Conservation (phyloP, 805 yeast genomes). For the Tetrapisispora fleetii region DNA sequence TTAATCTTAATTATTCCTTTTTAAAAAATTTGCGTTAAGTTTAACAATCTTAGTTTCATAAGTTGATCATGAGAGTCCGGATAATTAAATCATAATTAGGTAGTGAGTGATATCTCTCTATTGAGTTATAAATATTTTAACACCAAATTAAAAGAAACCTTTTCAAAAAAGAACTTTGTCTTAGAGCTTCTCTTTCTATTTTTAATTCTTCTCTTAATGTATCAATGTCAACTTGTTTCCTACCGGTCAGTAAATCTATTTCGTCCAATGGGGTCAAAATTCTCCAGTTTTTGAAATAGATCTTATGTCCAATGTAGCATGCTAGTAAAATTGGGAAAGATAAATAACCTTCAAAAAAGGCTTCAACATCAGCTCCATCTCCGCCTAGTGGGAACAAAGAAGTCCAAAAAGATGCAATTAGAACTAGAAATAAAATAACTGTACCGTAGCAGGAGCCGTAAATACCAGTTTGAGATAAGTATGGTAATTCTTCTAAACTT, state of each 20-base stretch:
- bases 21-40: not conserved
- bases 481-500: slow-evolving; percentile 50
- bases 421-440: slow-evolving; percentile 42
- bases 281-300: slow-evolving; percentile 34
- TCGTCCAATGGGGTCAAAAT: slow-evolving; percentile 36
- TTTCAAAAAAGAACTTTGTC: slow-evolving; percentile 35
- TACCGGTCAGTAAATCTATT: slow-evolving; percentile 51
- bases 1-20: too few relatives aligned
- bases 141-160: slow-evolving; percentile 38
- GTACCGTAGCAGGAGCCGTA: slow-evolving; percentile 54
- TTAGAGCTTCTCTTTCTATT: slow-evolving; percentile 34
- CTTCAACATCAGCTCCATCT: slow-evolving; percentile 38
- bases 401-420: slow-evolving; percentile 70
- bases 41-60: not conserved
- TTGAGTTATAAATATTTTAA: slow-evolving; percentile 13
- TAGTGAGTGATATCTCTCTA: too few relatives aligned
- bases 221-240: slow-evolving; percentile 45
- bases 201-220: slow-evolving; percentile 39
- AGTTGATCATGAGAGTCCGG: too few relatives aligned
- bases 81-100: too few relatives aligned
- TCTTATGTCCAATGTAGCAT: slow-evolving; percentile 49
- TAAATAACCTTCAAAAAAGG: slow-evolving; percentile 57
- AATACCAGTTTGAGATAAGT: slow-evolving; percentile 52
- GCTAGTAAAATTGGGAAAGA: slow-evolving; percentile 54
- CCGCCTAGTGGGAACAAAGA: slow-evolving; percentile 60